Percentiles rank a stretch among this genome's conserved stretches.
Conservation (phyloP, 306 rosid species). For the Sicyos edulis region DNA sequence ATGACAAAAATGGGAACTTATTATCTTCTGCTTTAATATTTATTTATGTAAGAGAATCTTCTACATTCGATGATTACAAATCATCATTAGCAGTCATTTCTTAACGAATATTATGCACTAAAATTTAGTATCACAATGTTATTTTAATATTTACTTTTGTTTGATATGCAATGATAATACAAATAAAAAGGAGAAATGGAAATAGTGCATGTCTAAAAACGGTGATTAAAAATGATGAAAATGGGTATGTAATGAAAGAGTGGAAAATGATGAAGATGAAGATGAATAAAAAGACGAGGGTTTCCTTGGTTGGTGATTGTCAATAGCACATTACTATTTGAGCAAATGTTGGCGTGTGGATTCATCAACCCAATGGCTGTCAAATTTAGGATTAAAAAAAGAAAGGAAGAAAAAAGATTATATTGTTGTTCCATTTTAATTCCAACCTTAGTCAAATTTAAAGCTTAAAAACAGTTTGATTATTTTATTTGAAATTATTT, state of each 20-base stretch:
- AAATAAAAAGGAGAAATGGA: not conserved
- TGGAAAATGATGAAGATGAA: not conserved
- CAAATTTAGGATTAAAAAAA: not conserved
- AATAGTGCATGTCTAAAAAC: not conserved
- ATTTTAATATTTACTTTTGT: not conserved
- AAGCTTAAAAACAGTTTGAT: no score
- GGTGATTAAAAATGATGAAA: constrained; percentile 1
- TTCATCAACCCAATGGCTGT: not conserved
- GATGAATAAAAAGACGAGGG: not conserved
- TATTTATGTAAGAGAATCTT: not conserved
- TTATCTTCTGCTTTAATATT: not conserved
- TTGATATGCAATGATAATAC: not conserved
- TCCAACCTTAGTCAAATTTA: no score
- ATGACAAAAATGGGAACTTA: no score
- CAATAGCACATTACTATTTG: not conserved
- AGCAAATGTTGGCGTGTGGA: constrained; percentile 6
- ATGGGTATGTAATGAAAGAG: not conserved
- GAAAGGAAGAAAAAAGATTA: no score
- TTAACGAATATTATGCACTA: not conserved
- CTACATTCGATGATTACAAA: not conserved
- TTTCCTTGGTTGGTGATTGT: no score
- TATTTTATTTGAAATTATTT: no score
- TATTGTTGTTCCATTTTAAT: no score
- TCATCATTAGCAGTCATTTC: not conserved
- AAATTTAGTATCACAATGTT: not conserved